Percentiles rank a stretch among this genome's conserved stretches.
phyloP scores from a whole-genome alignment of 208 protist species.

The Leishmania braziliensis region DNA sequence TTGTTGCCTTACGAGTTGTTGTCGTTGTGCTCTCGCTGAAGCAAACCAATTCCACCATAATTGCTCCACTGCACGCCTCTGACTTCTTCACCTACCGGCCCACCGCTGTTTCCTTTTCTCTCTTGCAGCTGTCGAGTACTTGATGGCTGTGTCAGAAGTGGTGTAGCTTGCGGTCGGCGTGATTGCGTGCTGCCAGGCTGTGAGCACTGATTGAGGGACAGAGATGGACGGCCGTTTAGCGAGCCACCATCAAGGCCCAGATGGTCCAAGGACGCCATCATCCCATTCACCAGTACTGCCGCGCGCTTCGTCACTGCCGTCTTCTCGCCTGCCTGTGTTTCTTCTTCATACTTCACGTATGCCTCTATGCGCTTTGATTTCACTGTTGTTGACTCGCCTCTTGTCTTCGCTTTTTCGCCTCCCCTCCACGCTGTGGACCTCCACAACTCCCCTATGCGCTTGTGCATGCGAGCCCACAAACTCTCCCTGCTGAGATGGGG shows the following conservation, averaged over 20 bases:
- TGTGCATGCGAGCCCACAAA: neutral
- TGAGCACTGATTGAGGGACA: neutral
- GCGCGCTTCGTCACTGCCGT: slow-evolving; percentile 2
- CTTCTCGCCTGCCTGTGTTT: neutral
- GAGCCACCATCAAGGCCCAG: neutral
- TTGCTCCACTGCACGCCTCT: neutral
- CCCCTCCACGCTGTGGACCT: neutral
- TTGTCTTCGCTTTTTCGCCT: neutral
- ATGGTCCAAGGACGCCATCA: neutral
- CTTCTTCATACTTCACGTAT: neutral
- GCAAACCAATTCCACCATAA: neutral
- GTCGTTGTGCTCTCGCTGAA: neutral
- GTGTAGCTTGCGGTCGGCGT: neutral
- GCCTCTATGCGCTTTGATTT: neutral
- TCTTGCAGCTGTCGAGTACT: neutral
- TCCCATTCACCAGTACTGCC: neutral
- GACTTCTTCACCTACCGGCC: neutral
- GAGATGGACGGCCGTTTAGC: neutral
- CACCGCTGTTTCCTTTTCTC: neutral
- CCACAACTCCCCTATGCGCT: neutral
- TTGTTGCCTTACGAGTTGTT: neutral
- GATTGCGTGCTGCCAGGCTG: neutral
- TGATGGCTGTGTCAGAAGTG: neutral
- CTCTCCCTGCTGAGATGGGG: neutral
- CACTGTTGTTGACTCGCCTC: neutral